These are phyloP conservation scores for Rutstroemia sp. DNA, from an alignment of 2,329 filamentous ascomycete species.

Conservation along the genomic window DNA sequence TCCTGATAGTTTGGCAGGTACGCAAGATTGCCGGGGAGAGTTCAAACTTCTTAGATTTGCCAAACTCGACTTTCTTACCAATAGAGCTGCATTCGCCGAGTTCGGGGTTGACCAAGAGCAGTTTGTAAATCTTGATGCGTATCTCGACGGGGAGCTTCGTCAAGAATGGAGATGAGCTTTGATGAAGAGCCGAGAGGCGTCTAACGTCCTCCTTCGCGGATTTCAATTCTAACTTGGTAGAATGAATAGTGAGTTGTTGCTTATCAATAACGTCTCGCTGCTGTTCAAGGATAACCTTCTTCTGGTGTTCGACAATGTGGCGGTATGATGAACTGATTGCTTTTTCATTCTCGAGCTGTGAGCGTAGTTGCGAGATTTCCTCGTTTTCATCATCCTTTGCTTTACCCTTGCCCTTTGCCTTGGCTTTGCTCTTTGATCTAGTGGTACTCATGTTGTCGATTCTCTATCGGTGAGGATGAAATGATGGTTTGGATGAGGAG, in stretches of 20 bases:
- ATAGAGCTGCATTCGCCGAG: constrained; percentile 1
- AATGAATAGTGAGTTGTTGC: neutral
- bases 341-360: constrained; percentile 2
- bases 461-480: no score
- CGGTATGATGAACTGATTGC: neutral
- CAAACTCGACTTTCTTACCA: neutral
- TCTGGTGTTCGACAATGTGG: neutral
- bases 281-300: neutral
- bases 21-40: constrained; percentile 3
- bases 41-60: neutral
- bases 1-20: constrained; percentile 5
- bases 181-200: neutral
- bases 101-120: constrained; percentile 6
- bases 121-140: constrained; percentile 7
- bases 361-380: neutral
- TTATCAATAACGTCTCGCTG: neutral
- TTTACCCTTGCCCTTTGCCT: neutral
- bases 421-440: neutral
- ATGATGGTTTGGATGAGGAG: no score
- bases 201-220: neutral
- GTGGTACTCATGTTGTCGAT: neutral
- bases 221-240: neutral
- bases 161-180: neutral
- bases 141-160: constrained; percentile 6
- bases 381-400: neutral